Base-by-base conservation (phyloP, 352 stramenopile species). In the Globisporangium takayamanum region DNA sequence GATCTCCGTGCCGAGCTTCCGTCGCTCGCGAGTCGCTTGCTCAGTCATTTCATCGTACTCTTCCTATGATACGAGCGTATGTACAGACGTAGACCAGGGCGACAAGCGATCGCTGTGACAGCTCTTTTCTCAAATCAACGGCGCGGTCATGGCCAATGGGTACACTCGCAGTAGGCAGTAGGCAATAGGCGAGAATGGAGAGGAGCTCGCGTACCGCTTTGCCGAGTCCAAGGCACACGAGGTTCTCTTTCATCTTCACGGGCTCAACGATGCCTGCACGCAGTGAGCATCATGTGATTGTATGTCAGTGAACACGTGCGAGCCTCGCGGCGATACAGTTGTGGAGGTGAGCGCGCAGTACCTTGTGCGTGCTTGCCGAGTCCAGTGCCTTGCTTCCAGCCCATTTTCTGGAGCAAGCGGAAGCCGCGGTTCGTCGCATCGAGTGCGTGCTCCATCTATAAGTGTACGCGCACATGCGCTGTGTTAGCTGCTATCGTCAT, bases 181-280 rank as follows among this genome's bases (percentile, higher is more conserved):
- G 4, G 30, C 30, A 36, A 7, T 36, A 25, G 16, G 14, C n/a
- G 16, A 26, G 44, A 10, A 22, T 46, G 16, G 10, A 26, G 10
- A 49, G 47, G 25, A 28, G 36, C 6, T 20, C 28, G 14, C 41
- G 18, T 63, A 80, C 74, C 41, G 67, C 50, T 65, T 90, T 90
- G 50, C 80, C 78, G 39, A 90, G 68, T 1, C 80, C 80, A 2
- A 90, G 64, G 33, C 55, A 70, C 25, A 83, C 64, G 25, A 83
- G 64, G 54, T 88, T 84, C 58, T 80, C 71, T 45, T 79, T 78
- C 64, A 90, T 83, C 42, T 73, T 72, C 28, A 90, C 59, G 10
- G 76, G 80, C 44, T 81, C 74, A 26, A 76, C 64, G 54, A 88
- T 87, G 11, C 80, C 80, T 80, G 26, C 16, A 30, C 14, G 2